Evolutionary conservation across 306 rosid species (phyloP), one percentile per base, ranked within the genome.

Genomic region (Medicago ruthenica): DNA sequence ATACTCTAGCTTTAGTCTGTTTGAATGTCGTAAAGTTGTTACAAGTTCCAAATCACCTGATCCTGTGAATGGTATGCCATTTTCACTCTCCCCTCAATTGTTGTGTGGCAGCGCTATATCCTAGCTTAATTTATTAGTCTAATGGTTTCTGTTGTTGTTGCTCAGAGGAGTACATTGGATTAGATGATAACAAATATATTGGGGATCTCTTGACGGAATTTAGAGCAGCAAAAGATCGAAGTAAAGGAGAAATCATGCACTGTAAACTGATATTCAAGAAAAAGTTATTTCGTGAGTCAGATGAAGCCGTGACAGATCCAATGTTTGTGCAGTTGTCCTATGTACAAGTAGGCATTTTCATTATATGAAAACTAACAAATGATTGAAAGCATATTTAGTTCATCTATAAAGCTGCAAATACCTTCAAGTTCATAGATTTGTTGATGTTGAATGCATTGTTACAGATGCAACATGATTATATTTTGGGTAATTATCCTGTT

Each of bases 381-480:
- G n/a, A 78, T 74, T 79, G 71, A 31, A 82, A 75, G 58, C 24
- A 22, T 67, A 17, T 79, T 20, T 67, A 71, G 61, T 71, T 85
- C 79, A 51, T 75, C 17, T 55, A 51, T 21, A 6, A 75, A 66
- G 70, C 84, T 78, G 48, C 58, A 81, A 42, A 76, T 57, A 68
- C 45, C 72, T 44, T 63, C 27, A 22, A 45, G 59, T 41, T 76
- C 12, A 51, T 78, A 55, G 6, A 37, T 34, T 80, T 78, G 21
- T 72, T 73, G 76, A 37, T 51, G 31, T 24, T 22, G 55, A 45
- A 57, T 73, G 24, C 41, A 42, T 81, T 75, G 34, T 69, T 83
- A 44, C 98, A 95, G 99, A 79, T 95, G 83, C 99, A 95, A 41
- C 99, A 92, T 77, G 99, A 95, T 89, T 95, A 92, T 86, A 86